Evolutionary conservation across 108 stramenopile genomes (phyloP).

Genomic region (Pseudonitzschia multistriata): DNA sequence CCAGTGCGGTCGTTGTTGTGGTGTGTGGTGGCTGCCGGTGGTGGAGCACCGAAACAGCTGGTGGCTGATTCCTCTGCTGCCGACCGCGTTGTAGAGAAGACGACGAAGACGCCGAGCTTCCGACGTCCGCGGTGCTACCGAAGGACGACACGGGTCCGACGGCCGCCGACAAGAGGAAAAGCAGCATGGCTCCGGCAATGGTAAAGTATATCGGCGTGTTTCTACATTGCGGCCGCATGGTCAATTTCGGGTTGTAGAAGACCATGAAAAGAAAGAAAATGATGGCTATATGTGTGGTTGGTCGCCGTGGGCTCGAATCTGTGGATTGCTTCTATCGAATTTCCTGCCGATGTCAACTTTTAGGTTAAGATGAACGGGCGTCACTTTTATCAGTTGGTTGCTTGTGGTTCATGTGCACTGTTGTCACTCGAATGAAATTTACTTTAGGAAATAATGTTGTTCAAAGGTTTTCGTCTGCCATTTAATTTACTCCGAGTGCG

Average conservation of each 20-base stretch:
- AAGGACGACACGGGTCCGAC: constrained; percentile 1
- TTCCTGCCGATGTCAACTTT: too few relatives aligned
- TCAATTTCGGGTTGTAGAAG: background rate
- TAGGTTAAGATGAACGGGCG: too few relatives aligned
- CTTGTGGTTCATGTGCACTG: too few relatives aligned
- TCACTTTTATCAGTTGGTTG: too few relatives aligned
- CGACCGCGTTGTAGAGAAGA: background rate
- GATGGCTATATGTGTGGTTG: too few relatives aligned
- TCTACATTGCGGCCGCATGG: background rate
- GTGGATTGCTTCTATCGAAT: too few relatives aligned
- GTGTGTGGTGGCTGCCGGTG: background rate
- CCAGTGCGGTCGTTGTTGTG: background rate
- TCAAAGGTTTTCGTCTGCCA: too few relatives aligned
- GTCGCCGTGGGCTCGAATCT: too few relatives aligned
- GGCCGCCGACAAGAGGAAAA: constrained; percentile 5
- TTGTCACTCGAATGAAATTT: too few relatives aligned
- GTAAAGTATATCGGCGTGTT: background rate
- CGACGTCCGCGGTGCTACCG: constrained; percentile 4
- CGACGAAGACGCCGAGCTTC: background rate
- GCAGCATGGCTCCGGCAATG: background rate
- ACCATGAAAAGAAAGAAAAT: too few relatives aligned
- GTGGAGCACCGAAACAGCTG: background rate
- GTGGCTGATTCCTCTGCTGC: background rate
- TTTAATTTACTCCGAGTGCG: too few relatives aligned
- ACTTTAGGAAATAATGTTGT: too few relatives aligned